phyloP scores from a whole-genome alignment of 805 yeast species.

The Sungouiozyma ichnusensis region DNA sequence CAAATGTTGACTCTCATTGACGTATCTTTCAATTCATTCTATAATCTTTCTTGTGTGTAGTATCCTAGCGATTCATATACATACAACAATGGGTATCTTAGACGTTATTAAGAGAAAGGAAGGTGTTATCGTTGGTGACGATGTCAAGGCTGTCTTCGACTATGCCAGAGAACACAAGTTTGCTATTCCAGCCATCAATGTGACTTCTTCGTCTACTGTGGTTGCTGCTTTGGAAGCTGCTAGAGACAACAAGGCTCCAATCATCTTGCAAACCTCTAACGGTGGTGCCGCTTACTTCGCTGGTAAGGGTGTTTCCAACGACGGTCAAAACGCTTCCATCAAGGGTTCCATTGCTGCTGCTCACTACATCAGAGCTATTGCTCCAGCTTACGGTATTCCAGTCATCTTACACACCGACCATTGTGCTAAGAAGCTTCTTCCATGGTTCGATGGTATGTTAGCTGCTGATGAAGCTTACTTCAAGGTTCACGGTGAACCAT shows the following conservation, averaged over 20 bases:
- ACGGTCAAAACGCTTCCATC: slow-evolving; percentile 87
- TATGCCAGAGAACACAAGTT: slow-evolving; percentile 89
- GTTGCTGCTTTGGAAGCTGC: slow-evolving; percentile 97
- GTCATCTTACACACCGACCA: slow-evolving; percentile 96
- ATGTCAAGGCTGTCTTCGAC: slow-evolving; percentile 71
- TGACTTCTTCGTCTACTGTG: slow-evolving; percentile 94
- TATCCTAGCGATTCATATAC: too few species aligned
- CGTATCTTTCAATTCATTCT: neutral
- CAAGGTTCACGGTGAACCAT: slow-evolving; percentile 80
- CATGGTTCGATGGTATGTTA: slow-evolving; percentile 98
- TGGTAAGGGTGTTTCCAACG: slow-evolving; percentile 96
- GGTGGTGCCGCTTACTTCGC: slow-evolving; percentile 99
- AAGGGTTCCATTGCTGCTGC: slow-evolving; percentile 96
- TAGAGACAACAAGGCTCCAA: slow-evolving; percentile 88
- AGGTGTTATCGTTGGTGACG: slow-evolving; percentile 99
- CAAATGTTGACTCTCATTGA: neutral
- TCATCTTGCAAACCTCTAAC: slow-evolving; percentile 91
- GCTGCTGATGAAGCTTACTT: slow-evolving; percentile 92
- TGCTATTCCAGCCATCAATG: slow-evolving; percentile 98
- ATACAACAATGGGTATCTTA: slow-evolving; percentile 42
- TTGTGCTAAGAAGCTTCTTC: slow-evolving; percentile 95
- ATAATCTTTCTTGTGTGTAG: too few species aligned
- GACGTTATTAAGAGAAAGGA: slow-evolving; percentile 80
- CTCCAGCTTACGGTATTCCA: slow-evolving; percentile 94
- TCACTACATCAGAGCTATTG: slow-evolving; percentile 91